These are phyloP conservation scores for Agaricus subrufescens DNA, from an alignment of 768 basidiomycete genomes.

Conservation along the genomic window DNA sequence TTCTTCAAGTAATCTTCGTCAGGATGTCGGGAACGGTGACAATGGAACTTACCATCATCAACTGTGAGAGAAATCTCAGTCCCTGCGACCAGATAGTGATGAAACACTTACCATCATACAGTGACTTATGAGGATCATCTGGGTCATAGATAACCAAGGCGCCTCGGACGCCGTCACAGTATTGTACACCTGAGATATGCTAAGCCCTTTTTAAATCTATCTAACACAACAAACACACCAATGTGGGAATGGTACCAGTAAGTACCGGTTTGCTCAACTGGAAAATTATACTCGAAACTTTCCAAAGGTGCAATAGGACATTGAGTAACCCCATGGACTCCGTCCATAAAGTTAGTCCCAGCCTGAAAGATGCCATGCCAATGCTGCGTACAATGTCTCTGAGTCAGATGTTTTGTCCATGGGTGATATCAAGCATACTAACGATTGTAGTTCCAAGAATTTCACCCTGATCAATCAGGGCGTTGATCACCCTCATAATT, in stretches of 20 bases:
- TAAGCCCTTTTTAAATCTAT: background rate
- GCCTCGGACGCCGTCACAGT: slow-evolving; percentile 44
- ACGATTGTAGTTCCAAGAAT: slow-evolving; percentile 45
- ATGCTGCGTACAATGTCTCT: slow-evolving; percentile 25
- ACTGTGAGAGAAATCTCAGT: slow-evolving; percentile 12
- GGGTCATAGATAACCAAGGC: slow-evolving; percentile 31
- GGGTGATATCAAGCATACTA: slow-evolving; percentile 8
- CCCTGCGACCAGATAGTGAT: background rate
- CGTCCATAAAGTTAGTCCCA: slow-evolving; percentile 34
- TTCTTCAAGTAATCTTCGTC: slow-evolving; percentile 17
- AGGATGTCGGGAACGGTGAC: slow-evolving; percentile 19
- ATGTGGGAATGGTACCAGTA: slow-evolving; percentile 34
- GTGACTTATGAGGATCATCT: slow-evolving; percentile 17
- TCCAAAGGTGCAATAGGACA: slow-evolving; percentile 34
- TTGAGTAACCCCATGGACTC: slow-evolving; percentile 31
- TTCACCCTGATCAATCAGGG: slow-evolving; percentile 45
- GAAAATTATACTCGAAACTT: slow-evolving; percentile 34
- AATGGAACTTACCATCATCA: slow-evolving; percentile 30
- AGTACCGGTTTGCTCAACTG: slow-evolving; percentile 29
- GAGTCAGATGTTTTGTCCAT: background rate
- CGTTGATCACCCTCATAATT: slow-evolving; percentile 41
- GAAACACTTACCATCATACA: slow-evolving; percentile 13
- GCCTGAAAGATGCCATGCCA: slow-evolving; percentile 38
- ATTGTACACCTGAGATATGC: slow-evolving; percentile 25
- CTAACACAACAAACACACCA: slow-evolving; percentile 1